Conservation (phyloP, 257 asterid species). For the Solanum bukasovii region DNA sequence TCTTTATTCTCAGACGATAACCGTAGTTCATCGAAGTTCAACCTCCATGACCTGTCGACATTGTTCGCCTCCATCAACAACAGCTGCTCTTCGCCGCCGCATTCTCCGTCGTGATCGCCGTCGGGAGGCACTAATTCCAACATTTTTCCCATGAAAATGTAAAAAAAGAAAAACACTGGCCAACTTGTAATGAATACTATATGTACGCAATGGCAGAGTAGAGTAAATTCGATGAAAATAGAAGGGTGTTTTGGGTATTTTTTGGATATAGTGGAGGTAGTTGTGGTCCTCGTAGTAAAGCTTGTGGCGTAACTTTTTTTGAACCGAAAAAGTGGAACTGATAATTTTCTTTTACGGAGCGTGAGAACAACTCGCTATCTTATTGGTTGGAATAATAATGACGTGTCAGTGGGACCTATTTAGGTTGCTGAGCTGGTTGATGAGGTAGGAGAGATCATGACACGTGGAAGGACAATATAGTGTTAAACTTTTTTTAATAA, state of each 20-base stretch:
- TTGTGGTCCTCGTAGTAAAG: background rate
- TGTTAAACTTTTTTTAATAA: no score
- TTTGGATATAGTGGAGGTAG: background rate
- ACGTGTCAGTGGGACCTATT: background rate
- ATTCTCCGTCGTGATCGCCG: slow-evolving; percentile 5
- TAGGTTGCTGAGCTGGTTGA: background rate
- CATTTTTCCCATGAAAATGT: background rate
- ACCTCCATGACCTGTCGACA: slow-evolving; percentile 34
- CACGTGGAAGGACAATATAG: background rate
- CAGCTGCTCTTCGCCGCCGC: slow-evolving; percentile 27
- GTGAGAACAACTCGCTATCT: background rate
- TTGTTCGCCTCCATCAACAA: slow-evolving; percentile 19
- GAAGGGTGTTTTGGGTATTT: background rate
- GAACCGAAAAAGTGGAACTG: background rate
- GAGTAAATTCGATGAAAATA: background rate
- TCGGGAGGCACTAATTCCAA: slow-evolving; percentile 12
- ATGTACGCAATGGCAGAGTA: background rate
- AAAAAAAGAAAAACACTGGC: background rate
- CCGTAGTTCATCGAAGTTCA: slow-evolving; percentile 34
- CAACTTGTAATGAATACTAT: background rate
- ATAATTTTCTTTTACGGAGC: no score
- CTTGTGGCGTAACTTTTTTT: background rate
- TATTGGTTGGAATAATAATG: background rate
- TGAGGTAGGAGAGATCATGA: background rate
- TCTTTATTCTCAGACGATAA: slow-evolving; percentile 28